These are phyloP conservation scores for Fusarium scirpi DNA, from an alignment of 2,329 filamentous ascomycete species.

Conservation along the genomic window DNA sequence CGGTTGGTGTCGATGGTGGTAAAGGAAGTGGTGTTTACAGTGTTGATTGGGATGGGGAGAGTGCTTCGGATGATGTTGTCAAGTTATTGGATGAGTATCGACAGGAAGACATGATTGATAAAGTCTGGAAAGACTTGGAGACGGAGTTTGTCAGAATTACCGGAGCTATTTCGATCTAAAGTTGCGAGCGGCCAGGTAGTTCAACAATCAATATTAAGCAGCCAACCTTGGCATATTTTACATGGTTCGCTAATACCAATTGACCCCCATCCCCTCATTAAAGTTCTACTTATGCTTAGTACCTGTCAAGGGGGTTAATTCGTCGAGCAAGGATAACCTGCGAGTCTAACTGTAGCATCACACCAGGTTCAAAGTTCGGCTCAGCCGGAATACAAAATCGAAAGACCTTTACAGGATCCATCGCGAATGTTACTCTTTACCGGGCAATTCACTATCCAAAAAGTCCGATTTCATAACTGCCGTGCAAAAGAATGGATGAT, in stretches of 20 bases:
- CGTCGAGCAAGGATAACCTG: not conserved
- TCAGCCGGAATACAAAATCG: slow-evolving; percentile 15
- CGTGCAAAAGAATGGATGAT: not conserved
- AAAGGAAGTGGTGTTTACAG: slow-evolving; percentile 44
- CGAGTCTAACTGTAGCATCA: not conserved
- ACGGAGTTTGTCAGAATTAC: slow-evolving; percentile 42
- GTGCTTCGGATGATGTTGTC: slow-evolving; percentile 26
- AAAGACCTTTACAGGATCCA: not conserved
- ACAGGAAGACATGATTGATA: slow-evolving; percentile 36
- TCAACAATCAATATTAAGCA: not conserved
- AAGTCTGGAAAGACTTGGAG: slow-evolving; percentile 42
- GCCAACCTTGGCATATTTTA: not conserved
- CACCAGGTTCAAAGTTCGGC: slow-evolving; percentile 2
- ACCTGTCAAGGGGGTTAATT: not conserved
- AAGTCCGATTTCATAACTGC: not conserved
- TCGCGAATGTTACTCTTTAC: not conserved
- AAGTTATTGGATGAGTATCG: slow-evolving; percentile 31
- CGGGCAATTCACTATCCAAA: not conserved
- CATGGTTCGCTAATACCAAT: not conserved
- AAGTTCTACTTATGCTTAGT: not conserved
- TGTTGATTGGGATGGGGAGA: slow-evolving; percentile 42
- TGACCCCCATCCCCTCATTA: not conserved
- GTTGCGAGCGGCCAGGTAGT: too few species aligned
- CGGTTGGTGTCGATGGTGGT: slow-evolving; percentile 35
- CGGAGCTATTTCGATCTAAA: slow-evolving; percentile 1